These are phyloP conservation scores for Penicillium sp. DNA, from an alignment of 2,329 filamentous ascomycete genomes.

Conservation along the genomic window DNA sequence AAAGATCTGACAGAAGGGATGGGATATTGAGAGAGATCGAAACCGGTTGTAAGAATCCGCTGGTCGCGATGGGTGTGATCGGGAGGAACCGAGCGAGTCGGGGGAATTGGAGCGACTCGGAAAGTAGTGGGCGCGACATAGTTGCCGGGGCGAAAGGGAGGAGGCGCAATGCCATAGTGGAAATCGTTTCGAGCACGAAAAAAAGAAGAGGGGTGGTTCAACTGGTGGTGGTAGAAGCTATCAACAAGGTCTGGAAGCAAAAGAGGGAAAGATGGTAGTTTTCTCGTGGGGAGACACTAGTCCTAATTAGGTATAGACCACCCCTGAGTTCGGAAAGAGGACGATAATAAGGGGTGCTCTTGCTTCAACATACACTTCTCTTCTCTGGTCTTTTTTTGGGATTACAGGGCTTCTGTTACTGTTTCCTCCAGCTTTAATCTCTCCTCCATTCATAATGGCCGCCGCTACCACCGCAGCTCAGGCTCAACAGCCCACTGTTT, in stretches of 20 bases:
- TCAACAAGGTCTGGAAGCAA: constrained; percentile 8
- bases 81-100: constrained; percentile 35
- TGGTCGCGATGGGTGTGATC: constrained; percentile 49
- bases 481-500: constrained; percentile 54
- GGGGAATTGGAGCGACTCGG: constrained; percentile 26
- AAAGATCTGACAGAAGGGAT: constrained; percentile 73
- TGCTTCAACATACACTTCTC: constrained; percentile 5
- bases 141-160: constrained; percentile 17
- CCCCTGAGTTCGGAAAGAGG: constrained; percentile 36
- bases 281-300: constrained; percentile 30
- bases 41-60: constrained; percentile 59
- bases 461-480: constrained; percentile 59
- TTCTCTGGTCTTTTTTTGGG: constrained; percentile 9
- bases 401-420: constrained; percentile 1
- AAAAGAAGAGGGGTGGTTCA: not conserved
- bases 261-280: constrained; percentile 6
- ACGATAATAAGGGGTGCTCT: constrained; percentile 21
- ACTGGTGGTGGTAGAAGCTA: not conserved
- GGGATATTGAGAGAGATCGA: constrained; percentile 62
- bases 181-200: not conserved
- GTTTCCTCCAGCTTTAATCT: constrained; percentile 3
- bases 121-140: constrained; percentile 15
- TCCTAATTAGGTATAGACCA: constrained; percentile 29
- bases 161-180: constrained; percentile 29
- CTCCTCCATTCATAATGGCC: constrained; percentile 55